Evolutionary conservation across 1,284 basidiomycete genomes (phyloP), one percentile per base, ranked within the genome.

Genomic region (Ceraceosorus guamensis): DNA sequence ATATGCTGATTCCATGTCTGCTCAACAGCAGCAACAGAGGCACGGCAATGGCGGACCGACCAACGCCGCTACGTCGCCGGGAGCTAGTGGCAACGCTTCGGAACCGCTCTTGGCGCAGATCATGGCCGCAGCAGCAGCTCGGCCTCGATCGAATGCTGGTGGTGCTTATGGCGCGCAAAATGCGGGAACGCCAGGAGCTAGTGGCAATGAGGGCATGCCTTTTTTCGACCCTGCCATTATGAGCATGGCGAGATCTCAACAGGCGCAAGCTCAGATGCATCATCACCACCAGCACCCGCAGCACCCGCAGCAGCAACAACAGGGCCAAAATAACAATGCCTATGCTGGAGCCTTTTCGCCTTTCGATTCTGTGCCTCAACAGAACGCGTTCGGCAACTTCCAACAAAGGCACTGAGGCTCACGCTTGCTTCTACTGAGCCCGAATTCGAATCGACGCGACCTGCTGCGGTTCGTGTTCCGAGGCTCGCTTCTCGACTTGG

Each of bases 61-160:
- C 45, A 46, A 2, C 18, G 10, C 14, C 3, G 16, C 45, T 37
- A 31, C 47, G 61, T 55, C 49, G 58, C 57, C 50, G 52, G 11
- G 34, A 43, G 49, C 50, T 56, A 55, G 46, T 47, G 48, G 62
- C 56, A 60, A 60, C 54, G 50, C 63, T 16, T 55, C 62, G 5
- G 70, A 71, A 35, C 65, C 71, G 48, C 63, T 72, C 6, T 57
- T 74, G 45, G 71, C 70, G n/a, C 71, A 74, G 53, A 48, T 74
- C 46, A 63, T 74, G 46, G 68, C 66, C 8, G 61, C 52, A 6
- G 53, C 56, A 2, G 60, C 53, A 7, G 56, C 60, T n/a, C 60
- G 61, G 41, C 35, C 53, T 45, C 24, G 24, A 24, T 24, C 24
- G 3, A 55, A 55, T 31, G 60, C 18, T 33, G 24, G 35, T 30